Base-by-base conservation (phyloP, 768 basidiomycete species). In the Leccinellum rugosiceps region DNA sequence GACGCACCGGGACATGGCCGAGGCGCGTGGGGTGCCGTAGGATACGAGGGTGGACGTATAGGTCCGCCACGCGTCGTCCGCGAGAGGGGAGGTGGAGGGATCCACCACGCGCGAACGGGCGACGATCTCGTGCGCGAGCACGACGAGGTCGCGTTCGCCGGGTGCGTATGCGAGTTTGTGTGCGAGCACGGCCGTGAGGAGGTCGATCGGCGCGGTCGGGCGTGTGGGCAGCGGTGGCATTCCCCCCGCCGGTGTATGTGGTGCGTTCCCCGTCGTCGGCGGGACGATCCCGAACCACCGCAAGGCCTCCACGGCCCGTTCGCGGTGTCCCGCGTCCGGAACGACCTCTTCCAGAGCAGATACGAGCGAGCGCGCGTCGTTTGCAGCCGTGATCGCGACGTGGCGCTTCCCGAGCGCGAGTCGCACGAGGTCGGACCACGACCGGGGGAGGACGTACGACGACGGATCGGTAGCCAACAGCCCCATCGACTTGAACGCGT, bases 1-100 rank as follows among this genome's bases (percentile, higher is more conserved):
- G 17, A 97, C 94, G 3, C 90, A 92, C 30, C 85, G 78, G n/a
- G 92, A 83, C 94, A 97, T 97, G 5, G 94, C 94, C 0, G 89
- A 88, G 3, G 80, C 81, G 1, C 65, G 68, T 7, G 74, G 60
- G 19, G 76, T 80, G 1, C 87, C 93, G 62, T 87, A 88, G 31
- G 80, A 73, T 23, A 87, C 75, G 14, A 94, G 69, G 23, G 82
- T 80, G 8, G 90, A 89, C 11, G 83, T 86, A 61, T 93, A 81
- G 31, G 84, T 78, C 25, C 25, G 25, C 61, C 85, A 78, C 62
- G 80, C 76, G 25, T 25, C 25, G 35, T 71, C 56, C 6, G 34
- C 53, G 35, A 38, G 15, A 38, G 35, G 17, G 35, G n/a, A n/a
- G n/a, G 17, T 17, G 35, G 35, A 35, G 34, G 6, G 15, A n/a